phyloP scores from a whole-genome alignment of 768 basidiomycete species.

The Collybia nuda region DNA sequence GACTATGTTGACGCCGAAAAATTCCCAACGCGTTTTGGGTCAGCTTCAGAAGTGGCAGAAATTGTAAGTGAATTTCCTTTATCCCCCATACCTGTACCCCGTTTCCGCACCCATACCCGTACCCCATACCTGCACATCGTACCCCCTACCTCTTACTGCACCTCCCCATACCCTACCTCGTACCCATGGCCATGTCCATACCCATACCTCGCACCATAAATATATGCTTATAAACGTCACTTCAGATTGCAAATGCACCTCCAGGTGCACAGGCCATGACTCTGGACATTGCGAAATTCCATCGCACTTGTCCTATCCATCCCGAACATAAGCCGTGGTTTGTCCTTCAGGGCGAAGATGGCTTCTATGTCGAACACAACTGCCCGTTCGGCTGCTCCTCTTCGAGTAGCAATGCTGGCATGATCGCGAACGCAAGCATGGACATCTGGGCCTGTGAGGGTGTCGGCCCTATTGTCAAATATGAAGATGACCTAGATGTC shows the following conservation, averaged over 20 bases:
- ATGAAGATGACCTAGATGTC: slow-evolving; percentile 22
- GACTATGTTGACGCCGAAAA: slow-evolving; percentile 19
- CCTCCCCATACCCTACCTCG: neutral
- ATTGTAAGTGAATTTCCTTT: slow-evolving; percentile 17
- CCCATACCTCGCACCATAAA: neutral
- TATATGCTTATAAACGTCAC: neutral
- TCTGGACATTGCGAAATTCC: slow-evolving; percentile 31
- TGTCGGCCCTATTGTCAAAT: slow-evolving; percentile 17
- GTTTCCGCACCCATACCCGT: neutral
- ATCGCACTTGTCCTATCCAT: slow-evolving; percentile 28
- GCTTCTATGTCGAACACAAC: slow-evolving; percentile 31
- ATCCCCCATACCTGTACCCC: too few relatives aligned
- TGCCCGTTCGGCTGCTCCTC: slow-evolving; percentile 26
- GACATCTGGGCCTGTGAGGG: slow-evolving; percentile 25
- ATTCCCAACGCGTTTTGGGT: slow-evolving; percentile 26
- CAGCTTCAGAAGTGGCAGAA: slow-evolving; percentile 20
- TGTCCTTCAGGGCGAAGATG: slow-evolving; percentile 19
- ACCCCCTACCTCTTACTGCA: neutral
- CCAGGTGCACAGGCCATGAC: slow-evolving; percentile 28
- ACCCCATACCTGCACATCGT: neutral
- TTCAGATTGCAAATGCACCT: slow-evolving; percentile 27
- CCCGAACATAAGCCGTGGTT: slow-evolving; percentile 33
- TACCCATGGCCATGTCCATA: too few relatives aligned
- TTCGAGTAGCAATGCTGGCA: slow-evolving; percentile 29
- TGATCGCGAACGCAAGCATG: slow-evolving; percentile 22